Evolutionary conservation across 768 basidiomycete species (phyloP).

Genomic region (Guyanaporus albipodus): DNA sequence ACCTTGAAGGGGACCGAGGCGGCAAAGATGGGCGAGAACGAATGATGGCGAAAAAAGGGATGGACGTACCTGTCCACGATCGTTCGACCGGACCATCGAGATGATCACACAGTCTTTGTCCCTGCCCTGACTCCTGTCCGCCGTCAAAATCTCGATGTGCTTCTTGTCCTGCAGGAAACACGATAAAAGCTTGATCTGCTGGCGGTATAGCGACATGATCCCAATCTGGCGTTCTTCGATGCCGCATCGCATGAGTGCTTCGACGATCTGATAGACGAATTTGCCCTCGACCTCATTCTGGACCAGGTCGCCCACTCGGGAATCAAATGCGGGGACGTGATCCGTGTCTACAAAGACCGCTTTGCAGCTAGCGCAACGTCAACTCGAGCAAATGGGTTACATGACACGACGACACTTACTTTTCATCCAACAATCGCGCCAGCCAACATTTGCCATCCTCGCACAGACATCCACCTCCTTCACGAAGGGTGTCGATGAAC

Average conservation of each 20-base stretch:
- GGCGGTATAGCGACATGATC: slow-evolving; percentile 88
- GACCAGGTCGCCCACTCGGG: slow-evolving; percentile 80
- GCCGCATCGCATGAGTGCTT: slow-evolving; percentile 63
- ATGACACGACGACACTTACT: slow-evolving; percentile 38
- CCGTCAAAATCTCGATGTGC: slow-evolving; percentile 81
- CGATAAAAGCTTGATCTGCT: slow-evolving; percentile 88
- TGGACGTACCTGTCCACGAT: slow-evolving; percentile 53
- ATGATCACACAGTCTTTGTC: slow-evolving; percentile 96
- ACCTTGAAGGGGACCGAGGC: slow-evolving; percentile 46
- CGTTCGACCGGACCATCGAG: slow-evolving; percentile 89
- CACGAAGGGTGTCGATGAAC: slow-evolving; percentile 46
- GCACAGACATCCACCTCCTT: slow-evolving; percentile 27
- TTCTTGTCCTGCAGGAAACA: slow-evolving; percentile 53
- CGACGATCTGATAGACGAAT: slow-evolving; percentile 62
- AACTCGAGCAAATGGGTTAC: background rate
- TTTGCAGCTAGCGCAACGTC: slow-evolving; percentile 52
- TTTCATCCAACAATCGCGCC: slow-evolving; percentile 54
- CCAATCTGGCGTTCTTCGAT: slow-evolving; percentile 71
- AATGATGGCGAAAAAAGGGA: too few species aligned
- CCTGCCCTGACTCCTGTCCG: slow-evolving; percentile 89
- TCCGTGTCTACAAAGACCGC: slow-evolving; percentile 97
- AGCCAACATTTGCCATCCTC: slow-evolving; percentile 63
- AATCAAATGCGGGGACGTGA: slow-evolving; percentile 69
- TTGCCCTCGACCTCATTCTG: slow-evolving; percentile 84
- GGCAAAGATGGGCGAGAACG: too few species aligned